A percentile compares a stretch with the other conserved stretches of the same genome.
Evolutionary conservation across 495 filamentous ascomycete genomes (phyloP).

Genomic region (Aspergillus campestris): DNA sequence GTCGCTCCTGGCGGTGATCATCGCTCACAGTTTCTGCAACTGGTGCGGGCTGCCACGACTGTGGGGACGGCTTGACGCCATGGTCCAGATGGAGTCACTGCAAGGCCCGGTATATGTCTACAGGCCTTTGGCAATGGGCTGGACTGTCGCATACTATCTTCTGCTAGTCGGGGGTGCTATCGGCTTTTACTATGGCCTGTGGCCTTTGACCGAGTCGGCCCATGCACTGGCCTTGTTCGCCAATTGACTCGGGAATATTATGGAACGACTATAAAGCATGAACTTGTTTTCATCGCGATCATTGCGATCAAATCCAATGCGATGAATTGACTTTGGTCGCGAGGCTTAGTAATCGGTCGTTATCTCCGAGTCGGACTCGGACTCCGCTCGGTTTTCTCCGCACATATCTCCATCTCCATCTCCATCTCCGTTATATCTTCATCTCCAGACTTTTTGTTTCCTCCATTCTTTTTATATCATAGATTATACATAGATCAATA

Average conservation of each 20-base stretch:
- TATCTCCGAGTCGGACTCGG: too few species aligned
- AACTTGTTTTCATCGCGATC: too few species aligned
- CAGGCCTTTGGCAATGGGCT: conserved; percentile 36
- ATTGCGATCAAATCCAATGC: too few species aligned
- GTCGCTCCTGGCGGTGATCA: conserved; percentile 60
- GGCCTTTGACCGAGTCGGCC: conserved; percentile 56
- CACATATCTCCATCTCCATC: too few species aligned
- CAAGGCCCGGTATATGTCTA: conserved; percentile 8
- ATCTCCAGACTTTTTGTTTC: too few species aligned
- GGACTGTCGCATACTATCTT: conserved; percentile 72
- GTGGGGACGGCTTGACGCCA: conserved; percentile 64
- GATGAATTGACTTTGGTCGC: too few species aligned
- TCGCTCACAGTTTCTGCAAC: conserved; percentile 87
- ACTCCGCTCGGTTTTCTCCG: too few species aligned
- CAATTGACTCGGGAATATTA: neutral
- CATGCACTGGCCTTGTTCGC: conserved; percentile 29
- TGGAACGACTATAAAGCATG: too few species aligned
- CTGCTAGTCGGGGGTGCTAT: conserved; percentile 64
- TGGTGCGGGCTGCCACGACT: conserved; percentile 81
- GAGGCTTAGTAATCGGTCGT: too few species aligned
- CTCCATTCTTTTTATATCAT: too few species aligned
- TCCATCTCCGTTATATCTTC: too few species aligned
- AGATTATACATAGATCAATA: too few species aligned
- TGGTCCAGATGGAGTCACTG: conserved; percentile 31
- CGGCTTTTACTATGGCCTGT: conserved; percentile 59